These are phyloP conservation scores for Alopecurus myosuroides DNA, from an alignment of 176 grass and related monocot genomes.

Conservation along the genomic window DNA sequence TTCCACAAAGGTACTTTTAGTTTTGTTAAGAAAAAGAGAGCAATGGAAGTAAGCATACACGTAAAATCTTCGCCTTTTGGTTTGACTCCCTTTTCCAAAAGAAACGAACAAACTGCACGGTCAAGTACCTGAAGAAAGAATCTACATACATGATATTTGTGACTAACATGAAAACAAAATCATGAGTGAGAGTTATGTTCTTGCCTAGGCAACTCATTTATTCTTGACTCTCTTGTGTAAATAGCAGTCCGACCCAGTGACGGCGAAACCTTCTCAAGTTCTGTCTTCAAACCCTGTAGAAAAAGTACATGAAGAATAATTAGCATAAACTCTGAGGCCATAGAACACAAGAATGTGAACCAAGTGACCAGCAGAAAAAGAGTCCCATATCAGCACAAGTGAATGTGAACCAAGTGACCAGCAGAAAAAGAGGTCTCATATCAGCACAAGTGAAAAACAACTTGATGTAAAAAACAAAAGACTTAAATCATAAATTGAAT, in stretches of 20 bases:
- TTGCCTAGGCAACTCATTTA: slow-evolving; percentile 81
- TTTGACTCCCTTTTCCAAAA: slow-evolving; percentile 99
- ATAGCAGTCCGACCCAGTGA: slow-evolving; percentile 63
- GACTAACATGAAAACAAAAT: slow-evolving; percentile 5
- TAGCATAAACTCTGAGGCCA: neutral
- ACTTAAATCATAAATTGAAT: neutral
- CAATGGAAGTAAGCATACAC: slow-evolving; percentile 49
- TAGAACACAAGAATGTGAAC: slow-evolving; percentile 16
- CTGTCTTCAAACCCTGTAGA: slow-evolving; percentile 82
- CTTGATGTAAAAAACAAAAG: neutral
- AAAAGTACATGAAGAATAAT: slow-evolving; percentile 29
- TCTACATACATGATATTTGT: slow-evolving; percentile 7
- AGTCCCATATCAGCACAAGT: neutral
- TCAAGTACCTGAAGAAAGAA: slow-evolving; percentile 73
- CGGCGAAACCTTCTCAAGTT: slow-evolving; percentile 92
- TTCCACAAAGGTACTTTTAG: neutral
- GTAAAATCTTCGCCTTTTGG: slow-evolving; percentile 98
- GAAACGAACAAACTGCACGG: slow-evolving; percentile 97
- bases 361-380: neutral
- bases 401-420: neutral
- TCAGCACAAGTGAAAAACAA: slow-evolving; percentile 7
- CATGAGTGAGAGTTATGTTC: slow-evolving; percentile 3
- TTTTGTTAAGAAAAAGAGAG: neutral
- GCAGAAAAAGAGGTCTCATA: neutral
- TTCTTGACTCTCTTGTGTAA: slow-evolving; percentile 82